Conservation (phyloP, 176 grass and related monocot genomes). For the Aegilops bicornis region DNA sequence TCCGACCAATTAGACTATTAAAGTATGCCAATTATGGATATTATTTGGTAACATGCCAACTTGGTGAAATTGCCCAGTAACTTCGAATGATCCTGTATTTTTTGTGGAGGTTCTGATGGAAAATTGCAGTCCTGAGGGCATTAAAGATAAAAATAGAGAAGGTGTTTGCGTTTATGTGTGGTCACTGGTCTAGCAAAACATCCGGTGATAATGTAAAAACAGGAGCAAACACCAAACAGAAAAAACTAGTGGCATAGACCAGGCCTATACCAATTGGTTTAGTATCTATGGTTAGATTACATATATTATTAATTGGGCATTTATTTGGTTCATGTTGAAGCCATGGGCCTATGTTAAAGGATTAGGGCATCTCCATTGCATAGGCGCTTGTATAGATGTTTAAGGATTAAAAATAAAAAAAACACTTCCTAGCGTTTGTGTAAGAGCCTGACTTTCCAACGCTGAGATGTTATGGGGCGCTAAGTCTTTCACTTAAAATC, state of each 20-base stretch:
- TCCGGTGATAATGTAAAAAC: neutral
- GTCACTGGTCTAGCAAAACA: neutral
- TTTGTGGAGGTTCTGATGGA: neutral
- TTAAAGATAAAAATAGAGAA: neutral
- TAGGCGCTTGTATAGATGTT: no score
- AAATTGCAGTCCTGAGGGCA: neutral
- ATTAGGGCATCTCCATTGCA: no score
- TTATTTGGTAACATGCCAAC: neutral
- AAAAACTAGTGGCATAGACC: neutral
- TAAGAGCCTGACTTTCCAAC: no score
- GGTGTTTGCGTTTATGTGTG: neutral
- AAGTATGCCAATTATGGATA: neutral
- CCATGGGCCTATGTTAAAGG: neutral
- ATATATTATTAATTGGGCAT: neutral
- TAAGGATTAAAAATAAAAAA: no score
- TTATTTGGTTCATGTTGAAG: neutral
- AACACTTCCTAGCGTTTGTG: no score
- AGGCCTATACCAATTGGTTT: slow-evolving; percentile 1
- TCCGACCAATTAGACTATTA: neutral
- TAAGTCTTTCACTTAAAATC: no score
- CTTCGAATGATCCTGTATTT: neutral
- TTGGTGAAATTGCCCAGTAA: neutral
- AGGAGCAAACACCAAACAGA: neutral
- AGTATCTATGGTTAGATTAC: slow-evolving; percentile 7
- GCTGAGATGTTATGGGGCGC: no score